These are phyloP conservation scores for Atkinsonella hypoxylon DNA, from an alignment of 2,329 filamentous ascomycete genomes.

Conservation along the genomic window DNA sequence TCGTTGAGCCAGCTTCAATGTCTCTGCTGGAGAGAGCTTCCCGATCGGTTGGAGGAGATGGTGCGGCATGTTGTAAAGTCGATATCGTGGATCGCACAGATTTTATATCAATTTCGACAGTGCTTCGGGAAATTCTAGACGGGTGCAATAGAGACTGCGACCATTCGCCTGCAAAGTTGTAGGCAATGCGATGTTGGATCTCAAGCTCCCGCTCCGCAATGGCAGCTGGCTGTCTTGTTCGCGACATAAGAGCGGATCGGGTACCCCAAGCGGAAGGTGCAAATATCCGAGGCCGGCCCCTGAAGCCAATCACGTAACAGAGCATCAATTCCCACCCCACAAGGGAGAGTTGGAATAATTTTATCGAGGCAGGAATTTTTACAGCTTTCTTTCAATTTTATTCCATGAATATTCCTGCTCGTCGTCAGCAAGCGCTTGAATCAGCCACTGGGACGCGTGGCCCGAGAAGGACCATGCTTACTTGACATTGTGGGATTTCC, in stretches of 20 bases:
- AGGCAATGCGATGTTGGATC: not conserved
- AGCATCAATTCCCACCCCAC: not conserved
- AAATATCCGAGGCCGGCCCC: slow-evolving; percentile 4
- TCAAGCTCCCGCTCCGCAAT: not conserved
- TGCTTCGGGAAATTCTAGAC: too few species aligned
- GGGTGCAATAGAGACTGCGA: not conserved
- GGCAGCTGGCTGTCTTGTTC: not conserved
- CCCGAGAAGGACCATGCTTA: not conserved
- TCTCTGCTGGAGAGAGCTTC: slow-evolving; percentile 42
- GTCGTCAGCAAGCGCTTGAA: not conserved
- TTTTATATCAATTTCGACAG: not conserved
- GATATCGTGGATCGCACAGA: not conserved
- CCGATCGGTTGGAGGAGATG: slow-evolving; percentile 45
- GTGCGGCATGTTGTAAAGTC: slow-evolving; percentile 29
- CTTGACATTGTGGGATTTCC: not conserved
- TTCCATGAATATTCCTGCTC: not conserved
- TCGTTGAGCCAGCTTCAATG: slow-evolving; percentile 47
- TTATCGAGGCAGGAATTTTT: not conserved
- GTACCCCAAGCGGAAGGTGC: not conserved
- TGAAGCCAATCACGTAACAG: not conserved
- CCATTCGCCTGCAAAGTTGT: not conserved
- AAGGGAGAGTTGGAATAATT: not conserved
- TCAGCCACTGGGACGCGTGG: slow-evolving; percentile 1
- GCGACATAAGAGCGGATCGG: not conserved
- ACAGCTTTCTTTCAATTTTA: not conserved